phyloP scores from a whole-genome alignment of 164 flowering plant genomes.

The Sedum album region DNA sequence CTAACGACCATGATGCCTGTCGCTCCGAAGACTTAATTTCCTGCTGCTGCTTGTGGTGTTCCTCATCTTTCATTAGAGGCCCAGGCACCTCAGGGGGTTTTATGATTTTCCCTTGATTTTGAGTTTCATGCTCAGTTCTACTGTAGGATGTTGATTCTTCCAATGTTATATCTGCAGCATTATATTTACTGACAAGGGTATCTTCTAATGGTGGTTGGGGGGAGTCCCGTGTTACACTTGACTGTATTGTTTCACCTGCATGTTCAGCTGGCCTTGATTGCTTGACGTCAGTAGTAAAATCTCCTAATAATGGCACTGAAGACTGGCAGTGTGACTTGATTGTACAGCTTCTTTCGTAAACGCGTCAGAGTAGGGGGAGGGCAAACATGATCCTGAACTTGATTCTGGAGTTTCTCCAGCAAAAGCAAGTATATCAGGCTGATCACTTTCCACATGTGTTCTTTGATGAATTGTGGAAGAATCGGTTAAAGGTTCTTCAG shows the following conservation, averaged over 20 bases:
- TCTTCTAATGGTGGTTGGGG: slow-evolving; percentile 14
- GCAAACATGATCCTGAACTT: background rate
- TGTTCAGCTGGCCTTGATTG: background rate
- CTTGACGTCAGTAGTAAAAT: background rate
- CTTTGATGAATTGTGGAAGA: background rate
- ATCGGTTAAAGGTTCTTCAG: background rate
- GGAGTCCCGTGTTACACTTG: slow-evolving; percentile 11
- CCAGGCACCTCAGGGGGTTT: slow-evolving; percentile 6
- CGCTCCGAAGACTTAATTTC: slow-evolving; percentile 16
- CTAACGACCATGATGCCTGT: slow-evolving; percentile 22
- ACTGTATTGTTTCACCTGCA: slow-evolving; percentile 16
- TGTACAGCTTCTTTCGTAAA: background rate
- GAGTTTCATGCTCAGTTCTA: slow-evolving; percentile 12
- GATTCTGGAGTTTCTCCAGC: background rate
- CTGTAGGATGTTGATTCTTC: slow-evolving; percentile 18
- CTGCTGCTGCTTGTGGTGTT: slow-evolving; percentile 7
- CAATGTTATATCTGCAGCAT: slow-evolving; percentile 5
- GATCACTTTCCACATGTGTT: background rate
- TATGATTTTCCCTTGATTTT: slow-evolving; percentile 11
- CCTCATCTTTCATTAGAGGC: background rate
- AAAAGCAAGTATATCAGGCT: background rate
- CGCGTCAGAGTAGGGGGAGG: background rate
- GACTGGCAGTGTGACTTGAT: background rate
- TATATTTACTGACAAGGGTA: slow-evolving; percentile 11
- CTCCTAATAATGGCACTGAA: background rate